Base-by-base conservation (phyloP, 305 asterid species). In the Ajuga reptans region DNA sequence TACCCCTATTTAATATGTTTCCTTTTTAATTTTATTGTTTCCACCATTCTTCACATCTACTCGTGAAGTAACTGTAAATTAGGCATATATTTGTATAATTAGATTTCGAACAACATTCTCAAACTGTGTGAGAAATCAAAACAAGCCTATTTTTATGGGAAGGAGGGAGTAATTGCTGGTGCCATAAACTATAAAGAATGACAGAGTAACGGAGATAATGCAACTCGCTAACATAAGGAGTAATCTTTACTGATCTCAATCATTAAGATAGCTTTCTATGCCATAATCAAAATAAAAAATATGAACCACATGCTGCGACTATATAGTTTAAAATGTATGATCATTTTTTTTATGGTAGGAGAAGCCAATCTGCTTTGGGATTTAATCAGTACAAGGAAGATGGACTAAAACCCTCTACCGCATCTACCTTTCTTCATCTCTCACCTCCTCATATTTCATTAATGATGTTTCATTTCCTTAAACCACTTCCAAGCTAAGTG, bases 201-300 rank as follows among this genome's bases (percentile, higher is more conserved):
- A 18, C 55, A 31, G 27, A 2, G 27, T 21, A 21, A 21, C 27
- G 41, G 52, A 37, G 31, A 71, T 59, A 63, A 4, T 16, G 34
- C 6, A 16, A 51, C 34, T 31, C 37, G 46, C 76, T 41, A 52
- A 52, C 33, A 66, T 49, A 14, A 31, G 21, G 34, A 63, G 64
- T 8, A 15, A 34, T 64, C 51, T 9, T 6, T 6, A 36, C 34
- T 8, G 53, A 31, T 61, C 45, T 34, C 33, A 71, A 71, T 9
- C 41, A 5, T 0, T 31, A 3, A 31, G 4, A 31, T 31, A 42
- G 41, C 52, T 16, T 18, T 36, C 16, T 51, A 53, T 50, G 60
- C 55, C 67, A 43, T 34, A 17, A 43, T 64, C 60, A 72, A 64
- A 46, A 43, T 21, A 43, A 51, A 11, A 65, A n/a, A 42, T 39